Evolutionary conservation across 2,329 filamentous ascomycete genomes (phyloP).

Genomic region (Drechmeria coniospora): DNA sequence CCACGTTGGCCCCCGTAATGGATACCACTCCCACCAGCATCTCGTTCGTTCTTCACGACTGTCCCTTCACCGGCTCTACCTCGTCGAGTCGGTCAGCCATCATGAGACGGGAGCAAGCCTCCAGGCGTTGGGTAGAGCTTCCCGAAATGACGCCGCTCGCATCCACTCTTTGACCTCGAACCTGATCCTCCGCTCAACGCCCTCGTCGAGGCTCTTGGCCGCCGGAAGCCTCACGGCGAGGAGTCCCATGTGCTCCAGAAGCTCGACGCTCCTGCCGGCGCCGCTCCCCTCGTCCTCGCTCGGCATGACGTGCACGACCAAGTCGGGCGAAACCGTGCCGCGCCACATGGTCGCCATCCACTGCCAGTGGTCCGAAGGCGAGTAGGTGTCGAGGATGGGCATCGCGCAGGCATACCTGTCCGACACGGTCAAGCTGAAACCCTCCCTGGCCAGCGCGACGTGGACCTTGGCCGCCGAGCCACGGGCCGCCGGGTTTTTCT

Average conservation of each 20-base stretch:
- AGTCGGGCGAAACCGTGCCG: conserved; percentile 66
- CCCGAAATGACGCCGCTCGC: conserved; percentile 27
- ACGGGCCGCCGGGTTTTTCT: too few relatives aligned
- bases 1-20: not conserved
- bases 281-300: conserved; percentile 18
- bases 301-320: conserved; percentile 52
- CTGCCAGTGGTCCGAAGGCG: conserved; percentile 84
- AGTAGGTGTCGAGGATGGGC: conserved; percentile 63
- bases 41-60: not conserved
- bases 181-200: conserved; percentile 55
- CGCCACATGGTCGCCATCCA: conserved; percentile 95
- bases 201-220: conserved; percentile 42
- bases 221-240: conserved; percentile 37
- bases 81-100: not conserved
- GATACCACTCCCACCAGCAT: not conserved
- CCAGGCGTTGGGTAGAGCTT: conserved; percentile 10
- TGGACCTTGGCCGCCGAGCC: conserved; percentile 29
- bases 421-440: conserved; percentile 66
- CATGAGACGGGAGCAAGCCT: conserved; percentile 2
- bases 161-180: conserved; percentile 87
- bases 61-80: not conserved
- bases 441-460: conserved; percentile 58
- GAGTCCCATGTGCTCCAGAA: conserved; percentile 32
- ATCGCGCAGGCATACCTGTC: conserved; percentile 60
- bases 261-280: conserved; percentile 37